These are phyloP conservation scores for Ophiostoma fasciatum DNA, from an alignment of 2,329 filamentous ascomycete genomes.

Conservation along the genomic window DNA sequence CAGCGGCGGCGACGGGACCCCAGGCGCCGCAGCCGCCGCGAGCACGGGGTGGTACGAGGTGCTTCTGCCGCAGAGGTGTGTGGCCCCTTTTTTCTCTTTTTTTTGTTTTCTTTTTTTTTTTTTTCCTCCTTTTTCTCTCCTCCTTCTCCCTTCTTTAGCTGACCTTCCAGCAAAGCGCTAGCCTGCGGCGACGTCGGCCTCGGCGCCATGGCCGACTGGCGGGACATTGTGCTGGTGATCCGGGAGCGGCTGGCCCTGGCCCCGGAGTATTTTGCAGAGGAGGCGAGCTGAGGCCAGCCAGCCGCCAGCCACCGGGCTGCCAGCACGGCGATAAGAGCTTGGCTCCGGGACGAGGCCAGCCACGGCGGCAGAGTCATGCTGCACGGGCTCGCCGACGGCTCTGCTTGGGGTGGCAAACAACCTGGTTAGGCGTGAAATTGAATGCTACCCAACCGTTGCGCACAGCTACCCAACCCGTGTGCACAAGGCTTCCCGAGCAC, in stretches of 20 bases:
- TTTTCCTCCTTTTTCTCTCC: neutral
- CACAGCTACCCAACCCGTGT: too few species aligned
- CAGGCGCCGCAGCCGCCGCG: neutral
- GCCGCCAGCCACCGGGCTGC: too few species aligned
- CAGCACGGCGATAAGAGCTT: too few species aligned
- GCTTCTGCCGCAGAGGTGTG: slow-evolving; percentile 45
- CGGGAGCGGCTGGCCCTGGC: slow-evolving; percentile 33
- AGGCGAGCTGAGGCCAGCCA: too few species aligned
- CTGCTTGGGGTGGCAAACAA: too few species aligned
- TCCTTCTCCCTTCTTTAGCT: neutral
- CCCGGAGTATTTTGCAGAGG: neutral
- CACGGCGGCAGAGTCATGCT: too few species aligned
- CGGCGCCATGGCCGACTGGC: slow-evolving; percentile 76
- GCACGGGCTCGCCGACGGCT: too few species aligned
- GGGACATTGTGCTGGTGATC: slow-evolving; percentile 52
- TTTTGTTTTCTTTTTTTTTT: neutral
- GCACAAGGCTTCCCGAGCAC: too few species aligned
- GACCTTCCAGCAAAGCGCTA: slow-evolving; percentile 44
- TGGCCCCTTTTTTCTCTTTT: too few species aligned
- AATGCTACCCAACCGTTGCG: too few species aligned
- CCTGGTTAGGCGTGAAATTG: too few species aligned
- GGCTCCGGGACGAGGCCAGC: too few species aligned
- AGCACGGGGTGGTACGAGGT: slow-evolving; percentile 53
- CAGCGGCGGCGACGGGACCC: neutral
- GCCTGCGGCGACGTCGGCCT: slow-evolving; percentile 75